Evolutionary conservation across 2,329 filamentous ascomycete genomes (phyloP).

Genomic region (Aspergillus uvarum): DNA sequence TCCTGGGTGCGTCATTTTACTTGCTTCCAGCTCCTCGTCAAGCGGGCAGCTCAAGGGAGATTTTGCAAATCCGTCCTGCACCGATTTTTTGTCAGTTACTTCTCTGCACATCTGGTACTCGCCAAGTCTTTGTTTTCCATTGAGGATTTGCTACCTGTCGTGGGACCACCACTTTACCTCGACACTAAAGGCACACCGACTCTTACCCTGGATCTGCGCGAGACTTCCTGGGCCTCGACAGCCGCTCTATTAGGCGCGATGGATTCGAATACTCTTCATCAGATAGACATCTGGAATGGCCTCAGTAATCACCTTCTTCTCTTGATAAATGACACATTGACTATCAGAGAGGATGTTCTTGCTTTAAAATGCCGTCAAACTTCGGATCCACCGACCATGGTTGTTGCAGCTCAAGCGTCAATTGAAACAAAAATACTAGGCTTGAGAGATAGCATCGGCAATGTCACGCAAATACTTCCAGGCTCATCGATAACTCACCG

Average conservation of each 20-base stretch:
- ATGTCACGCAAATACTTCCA: not conserved
- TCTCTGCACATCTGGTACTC: not conserved
- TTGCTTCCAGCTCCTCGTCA: constrained; percentile 8
- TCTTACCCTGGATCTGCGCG: not conserved
- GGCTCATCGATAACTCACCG: not conserved
- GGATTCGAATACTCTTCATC: not conserved
- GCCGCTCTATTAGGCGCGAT: not conserved
- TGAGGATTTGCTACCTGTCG: not conserved
- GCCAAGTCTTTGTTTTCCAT: constrained; percentile 1
- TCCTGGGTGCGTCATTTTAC: constrained; percentile 7
- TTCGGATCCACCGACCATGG: not conserved
- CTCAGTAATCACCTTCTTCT: constrained; percentile 1
- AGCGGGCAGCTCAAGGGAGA: not conserved
- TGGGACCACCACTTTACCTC: not conserved
- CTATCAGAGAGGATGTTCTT: not conserved
- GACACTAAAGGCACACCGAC: too few relatives aligned
- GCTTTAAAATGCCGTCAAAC: not conserved
- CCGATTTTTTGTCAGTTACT: constrained; percentile 1
- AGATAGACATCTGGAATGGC: constrained; percentile 3
- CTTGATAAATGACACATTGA: constrained; percentile 3
- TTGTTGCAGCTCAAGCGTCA: not conserved
- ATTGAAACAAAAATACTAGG: not conserved
- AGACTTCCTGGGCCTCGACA: not conserved
- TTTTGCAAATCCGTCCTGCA: not conserved
- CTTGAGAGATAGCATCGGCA: not conserved